Evolutionary conservation across 192 early-diverging fungal species (phyloP), one percentile per base, ranked within the genome.

Genomic region (Coemansia asiatica): DNA sequence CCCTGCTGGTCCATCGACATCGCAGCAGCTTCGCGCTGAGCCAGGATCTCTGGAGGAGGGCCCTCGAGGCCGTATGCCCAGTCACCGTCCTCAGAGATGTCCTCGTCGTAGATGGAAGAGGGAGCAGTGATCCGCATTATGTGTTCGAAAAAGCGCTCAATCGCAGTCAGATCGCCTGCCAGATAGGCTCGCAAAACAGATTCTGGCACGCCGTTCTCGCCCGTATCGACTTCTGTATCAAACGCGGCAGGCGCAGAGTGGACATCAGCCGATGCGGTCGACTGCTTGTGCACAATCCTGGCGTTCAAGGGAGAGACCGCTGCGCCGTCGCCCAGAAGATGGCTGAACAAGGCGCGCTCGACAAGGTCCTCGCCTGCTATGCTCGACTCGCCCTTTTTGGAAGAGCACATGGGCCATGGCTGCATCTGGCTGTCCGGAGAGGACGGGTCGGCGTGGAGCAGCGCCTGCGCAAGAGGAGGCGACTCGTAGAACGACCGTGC

Each of bases 101-200:
- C 69, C 46, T 63, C 72, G 10, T 75, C 78, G n/a, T 69, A 75
- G n/a, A 81, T 49, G 0, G 78, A 75, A 16, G 73, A 55, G 2
- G 78, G 78, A 12, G 69, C 60, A 0, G 78, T 81, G 10, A 81
- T 64, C 1, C 51, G 62, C 78, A 81, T 81, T 27, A 81, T 74
- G 49, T 81, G 69, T 44, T 71, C 73, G 54, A 81, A 81, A 56
- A 75, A 81, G 16, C 79, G 73, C 66, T 81, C 79, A 26, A 81
- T 68, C 0, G 79, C 79, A 7, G 63, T 72, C 4, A 69, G 31
- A 18, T 81, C 79, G 33, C 79, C 79, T 9, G 69, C 73, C 65
- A 81, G 46, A 56, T 75, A 81, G 7, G 79, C 79, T 0, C 64
- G 73, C 31, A 81, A 51, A 28, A 81, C 79, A 46, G 79, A 68